A percentile compares a stretch with the other conserved stretches of the same genome.
These are phyloP conservation scores for Fusarium torulosum DNA, from an alignment of 2,329 filamentous ascomycete species.

Conservation along the genomic window DNA sequence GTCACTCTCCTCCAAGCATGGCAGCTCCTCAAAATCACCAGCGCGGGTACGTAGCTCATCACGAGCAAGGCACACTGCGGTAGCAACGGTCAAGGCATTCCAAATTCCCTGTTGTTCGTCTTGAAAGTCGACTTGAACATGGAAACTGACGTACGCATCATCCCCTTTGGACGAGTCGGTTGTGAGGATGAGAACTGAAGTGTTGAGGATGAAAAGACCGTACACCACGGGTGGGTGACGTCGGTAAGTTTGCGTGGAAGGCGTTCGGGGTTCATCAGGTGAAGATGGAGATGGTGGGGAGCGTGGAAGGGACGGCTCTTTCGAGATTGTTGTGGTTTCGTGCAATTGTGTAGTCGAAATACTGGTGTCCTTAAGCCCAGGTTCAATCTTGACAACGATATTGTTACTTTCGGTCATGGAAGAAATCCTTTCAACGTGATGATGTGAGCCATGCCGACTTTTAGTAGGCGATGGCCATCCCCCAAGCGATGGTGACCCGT, in stretches of 20 bases:
- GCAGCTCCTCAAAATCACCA: conserved; percentile 53
- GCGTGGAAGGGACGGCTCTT: background rate
- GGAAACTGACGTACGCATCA: conserved; percentile 57
- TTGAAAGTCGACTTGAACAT: conserved; percentile 57
- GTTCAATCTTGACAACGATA: conserved; percentile 23
- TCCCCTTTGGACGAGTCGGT: conserved; percentile 55
- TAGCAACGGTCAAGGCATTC: conserved; percentile 59
- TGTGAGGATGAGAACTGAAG: conserved; percentile 56
- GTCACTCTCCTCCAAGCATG: conserved; percentile 52
- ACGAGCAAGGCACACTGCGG: conserved; percentile 56
- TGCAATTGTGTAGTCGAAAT: conserved; percentile 1
- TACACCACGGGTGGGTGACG: conserved; percentile 58
- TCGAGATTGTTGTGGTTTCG: background rate
- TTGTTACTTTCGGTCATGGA: conserved; percentile 8
- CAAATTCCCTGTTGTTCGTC: conserved; percentile 58
- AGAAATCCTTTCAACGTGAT: conserved; percentile 29
- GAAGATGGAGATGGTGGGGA: conserved; percentile 8
- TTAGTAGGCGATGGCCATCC: conserved; percentile 18
- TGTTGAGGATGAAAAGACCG: conserved; percentile 58
- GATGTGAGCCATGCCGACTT: conserved; percentile 4
- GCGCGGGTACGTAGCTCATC: conserved; percentile 54
- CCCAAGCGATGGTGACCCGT: conserved; percentile 9
- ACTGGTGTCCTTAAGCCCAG: conserved; percentile 21
- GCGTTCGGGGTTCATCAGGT: conserved; percentile 15
- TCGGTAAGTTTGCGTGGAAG: conserved; percentile 39